These are phyloP conservation scores for Pyrenophora teres DNA, from an alignment of 2,329 filamentous ascomycete species.

Conservation along the genomic window DNA sequence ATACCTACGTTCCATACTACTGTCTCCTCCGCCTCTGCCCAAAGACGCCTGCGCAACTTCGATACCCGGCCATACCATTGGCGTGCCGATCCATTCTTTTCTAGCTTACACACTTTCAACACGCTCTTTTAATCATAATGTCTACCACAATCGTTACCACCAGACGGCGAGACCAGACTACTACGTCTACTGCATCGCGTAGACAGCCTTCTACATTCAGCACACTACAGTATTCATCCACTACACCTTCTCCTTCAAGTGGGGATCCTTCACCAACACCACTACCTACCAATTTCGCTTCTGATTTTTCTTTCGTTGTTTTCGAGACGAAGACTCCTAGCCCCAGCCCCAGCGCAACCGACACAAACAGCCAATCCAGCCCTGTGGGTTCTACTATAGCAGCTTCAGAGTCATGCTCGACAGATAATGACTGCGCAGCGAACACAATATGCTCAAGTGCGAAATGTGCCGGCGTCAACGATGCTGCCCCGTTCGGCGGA, in stretches of 20 bases:
- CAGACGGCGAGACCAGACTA: slow-evolving; percentile 8
- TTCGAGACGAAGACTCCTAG: slow-evolving; percentile 20
- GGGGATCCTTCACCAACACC: slow-evolving; percentile 7
- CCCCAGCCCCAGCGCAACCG: background rate
- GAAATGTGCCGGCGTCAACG: slow-evolving; percentile 22
- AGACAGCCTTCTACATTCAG: slow-evolving; percentile 9
- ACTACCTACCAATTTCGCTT: slow-evolving; percentile 5
- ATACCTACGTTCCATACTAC: slow-evolving; percentile 7
- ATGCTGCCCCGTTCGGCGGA: slow-evolving; percentile 28
- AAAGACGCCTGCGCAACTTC: slow-evolving; percentile 10
- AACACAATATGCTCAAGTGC: slow-evolving; percentile 30
- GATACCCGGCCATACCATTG: slow-evolving; percentile 7
- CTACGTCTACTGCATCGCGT: slow-evolving; percentile 12
- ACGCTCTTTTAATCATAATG: slow-evolving; percentile 33
- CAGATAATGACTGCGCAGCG: slow-evolving; percentile 31
- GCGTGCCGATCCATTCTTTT: slow-evolving; percentile 9
- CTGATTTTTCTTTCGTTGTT: slow-evolving; percentile 12
- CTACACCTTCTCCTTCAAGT: slow-evolving; percentile 1
- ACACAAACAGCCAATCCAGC: slow-evolving; percentile 13
- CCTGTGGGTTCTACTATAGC: too few species aligned
- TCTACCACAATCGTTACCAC: slow-evolving; percentile 25
- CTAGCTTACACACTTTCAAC: background rate
- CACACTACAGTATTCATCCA: background rate
- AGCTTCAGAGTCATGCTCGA: slow-evolving; percentile 21
- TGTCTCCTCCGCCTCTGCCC: background rate